Conservation (phyloP, 176 grass and related monocot species). For the Themeda triandra region DNA sequence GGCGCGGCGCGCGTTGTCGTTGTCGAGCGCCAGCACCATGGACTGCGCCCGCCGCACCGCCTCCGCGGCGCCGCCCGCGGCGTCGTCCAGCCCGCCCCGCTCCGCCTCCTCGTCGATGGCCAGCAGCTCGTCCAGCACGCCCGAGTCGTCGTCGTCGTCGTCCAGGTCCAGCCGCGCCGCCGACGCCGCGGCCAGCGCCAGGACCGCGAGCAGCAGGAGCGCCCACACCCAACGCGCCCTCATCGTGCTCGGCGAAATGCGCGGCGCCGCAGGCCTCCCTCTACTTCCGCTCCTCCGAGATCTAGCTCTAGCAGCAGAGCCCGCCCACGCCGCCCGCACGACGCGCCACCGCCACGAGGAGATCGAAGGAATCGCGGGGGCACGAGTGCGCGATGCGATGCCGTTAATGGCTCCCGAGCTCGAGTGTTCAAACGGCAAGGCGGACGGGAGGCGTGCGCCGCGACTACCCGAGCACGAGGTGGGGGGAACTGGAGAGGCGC, state of each 20-base stretch:
- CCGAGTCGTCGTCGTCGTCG: slow-evolving; percentile 59
- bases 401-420: slow-evolving; percentile 31
- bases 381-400: slow-evolving; percentile 22
- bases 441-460: slow-evolving; percentile 12
- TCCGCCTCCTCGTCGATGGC: slow-evolving; percentile 81
- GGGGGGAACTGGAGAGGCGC: background rate
- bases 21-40: slow-evolving; percentile 83
- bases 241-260: slow-evolving; percentile 23
- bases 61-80: slow-evolving; percentile 34
- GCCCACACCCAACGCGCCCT: background rate
- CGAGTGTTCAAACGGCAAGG: slow-evolving; percentile 35
- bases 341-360: slow-evolving; percentile 26
- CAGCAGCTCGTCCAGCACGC: slow-evolving; percentile 71
- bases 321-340: background rate
- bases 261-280: background rate
- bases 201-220: slow-evolving; percentile 26
- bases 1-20: slow-evolving; percentile 70
- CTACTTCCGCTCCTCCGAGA: slow-evolving; percentile 8
- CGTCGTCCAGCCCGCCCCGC: slow-evolving; percentile 22
- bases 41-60: slow-evolving; percentile 69
- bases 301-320: slow-evolving; percentile 7
- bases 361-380: slow-evolving; percentile 20
- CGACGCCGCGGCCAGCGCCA: slow-evolving; percentile 28
- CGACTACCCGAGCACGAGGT: background rate
- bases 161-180: slow-evolving; percentile 45